phyloP scores from a whole-genome alignment of 108 stramenopile genomes.

The Skeletonema potamos region DNA sequence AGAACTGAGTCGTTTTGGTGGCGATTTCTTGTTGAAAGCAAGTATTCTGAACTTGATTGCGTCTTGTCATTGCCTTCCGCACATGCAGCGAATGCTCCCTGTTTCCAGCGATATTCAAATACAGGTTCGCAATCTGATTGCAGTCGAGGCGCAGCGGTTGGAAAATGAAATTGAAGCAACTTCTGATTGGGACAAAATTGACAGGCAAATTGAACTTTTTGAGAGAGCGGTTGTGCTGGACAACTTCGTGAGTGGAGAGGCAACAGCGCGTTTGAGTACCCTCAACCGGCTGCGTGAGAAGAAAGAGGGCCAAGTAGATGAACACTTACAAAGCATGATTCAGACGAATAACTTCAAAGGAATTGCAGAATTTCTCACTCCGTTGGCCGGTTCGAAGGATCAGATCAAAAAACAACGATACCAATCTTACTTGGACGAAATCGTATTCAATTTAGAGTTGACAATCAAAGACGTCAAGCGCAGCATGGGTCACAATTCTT shows the following conservation, averaged over 20 bases:
- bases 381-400: slow-evolving; percentile 46
- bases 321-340: slow-evolving; percentile 39
- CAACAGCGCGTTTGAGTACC: slow-evolving; percentile 21
- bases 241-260: slow-evolving; percentile 32
- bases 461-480: neutral
- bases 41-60: slow-evolving; percentile 4
- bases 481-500: slow-evolving; percentile 9
- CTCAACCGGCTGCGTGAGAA: slow-evolving; percentile 41
- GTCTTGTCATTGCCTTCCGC: neutral
- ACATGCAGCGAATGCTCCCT: slow-evolving; percentile 7
- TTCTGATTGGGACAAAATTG: slow-evolving; percentile 53
- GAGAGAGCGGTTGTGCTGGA: slow-evolving; percentile 42
- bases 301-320: slow-evolving; percentile 50
- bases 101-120: slow-evolving; percentile 5
- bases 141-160: slow-evolving; percentile 28
- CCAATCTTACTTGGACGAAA: slow-evolving; percentile 15
- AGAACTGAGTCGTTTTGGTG: slow-evolving; percentile 16
- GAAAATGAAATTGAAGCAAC: slow-evolving; percentile 39
- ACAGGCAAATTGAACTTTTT: slow-evolving; percentile 27
- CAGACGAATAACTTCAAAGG: slow-evolving; percentile 40
- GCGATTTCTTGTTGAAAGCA: slow-evolving; percentile 16
- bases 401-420: slow-evolving; percentile 53
- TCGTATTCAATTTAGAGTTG: slow-evolving; percentile 14
- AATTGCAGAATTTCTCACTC: slow-evolving; percentile 43
- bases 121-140: slow-evolving; percentile 29